phyloP scores from a whole-genome alignment of 1,139 yeast species.

The Pneumocystis oryctolagi region DNA sequence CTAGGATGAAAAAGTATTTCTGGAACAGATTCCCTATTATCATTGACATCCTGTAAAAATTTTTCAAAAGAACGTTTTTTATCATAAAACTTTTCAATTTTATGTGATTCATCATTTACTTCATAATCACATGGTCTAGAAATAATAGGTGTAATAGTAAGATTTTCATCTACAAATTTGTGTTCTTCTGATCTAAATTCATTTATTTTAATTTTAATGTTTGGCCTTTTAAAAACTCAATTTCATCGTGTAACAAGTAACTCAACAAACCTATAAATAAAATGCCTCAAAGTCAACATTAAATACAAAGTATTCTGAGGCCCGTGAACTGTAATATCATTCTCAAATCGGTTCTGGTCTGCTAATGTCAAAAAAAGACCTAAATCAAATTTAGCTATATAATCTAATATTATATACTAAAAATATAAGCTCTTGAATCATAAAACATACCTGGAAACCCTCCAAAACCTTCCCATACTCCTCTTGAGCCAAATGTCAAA shows the following conservation, averaged over 20 bases:
- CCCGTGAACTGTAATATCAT: not conserved
- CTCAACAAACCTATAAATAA: not conserved
- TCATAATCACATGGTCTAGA: not conserved
- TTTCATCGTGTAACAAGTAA: not conserved
- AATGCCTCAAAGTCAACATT: not conserved
- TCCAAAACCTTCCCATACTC: conserved; percentile 9
- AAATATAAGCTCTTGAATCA: not conserved
- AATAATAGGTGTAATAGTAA: not conserved
- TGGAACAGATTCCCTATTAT: not conserved
- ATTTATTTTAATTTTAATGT: not conserved
- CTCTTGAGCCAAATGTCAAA: conserved; percentile 1
- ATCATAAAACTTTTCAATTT: not conserved
- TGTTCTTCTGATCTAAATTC: not conserved
- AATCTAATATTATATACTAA: not conserved
- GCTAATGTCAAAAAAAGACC: not conserved
- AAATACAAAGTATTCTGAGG: not conserved
- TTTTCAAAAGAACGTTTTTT: not conserved
- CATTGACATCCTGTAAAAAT: not conserved
- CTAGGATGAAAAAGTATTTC: not conserved
- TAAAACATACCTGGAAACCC: conserved; percentile 8
- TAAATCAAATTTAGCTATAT: not conserved
- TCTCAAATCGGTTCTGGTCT: not conserved
- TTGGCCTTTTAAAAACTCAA: not conserved
- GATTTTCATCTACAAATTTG: not conserved
- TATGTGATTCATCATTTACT: not conserved